Percentiles rank a stretch among this genome's conserved stretches.
Evolutionary conservation across 2,329 filamentous ascomycete genomes (phyloP).

Genomic region (Metarhizium sp.): DNA sequence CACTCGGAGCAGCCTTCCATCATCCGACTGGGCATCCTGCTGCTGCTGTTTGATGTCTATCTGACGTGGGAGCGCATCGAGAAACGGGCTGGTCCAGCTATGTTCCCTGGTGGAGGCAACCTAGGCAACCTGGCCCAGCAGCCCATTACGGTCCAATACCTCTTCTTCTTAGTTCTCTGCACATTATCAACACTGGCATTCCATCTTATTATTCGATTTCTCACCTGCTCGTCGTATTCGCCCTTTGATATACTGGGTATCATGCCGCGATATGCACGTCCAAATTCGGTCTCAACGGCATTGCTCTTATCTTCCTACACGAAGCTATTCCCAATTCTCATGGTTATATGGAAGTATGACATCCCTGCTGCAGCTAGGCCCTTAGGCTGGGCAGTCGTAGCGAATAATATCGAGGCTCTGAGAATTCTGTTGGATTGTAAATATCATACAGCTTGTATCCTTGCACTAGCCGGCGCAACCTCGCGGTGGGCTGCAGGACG

Average conservation of each 20-base stretch:
- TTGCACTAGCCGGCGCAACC: constrained; percentile 70
- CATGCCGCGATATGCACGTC: constrained; percentile 59
- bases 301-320: constrained; percentile 74
- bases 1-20: constrained; percentile 64
- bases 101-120: constrained; percentile 33
- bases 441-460: constrained; percentile 64
- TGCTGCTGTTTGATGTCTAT: constrained; percentile 96
- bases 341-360: constrained; percentile 96
- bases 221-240: constrained; percentile 56
- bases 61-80: constrained; percentile 97
- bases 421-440: constrained; percentile 88
- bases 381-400: constrained; percentile 78
- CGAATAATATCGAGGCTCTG: constrained; percentile 94
- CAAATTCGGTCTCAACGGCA: constrained; percentile 71
- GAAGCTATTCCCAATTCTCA: constrained; percentile 90
- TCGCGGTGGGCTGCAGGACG: constrained; percentile 68
- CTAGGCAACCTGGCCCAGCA: constrained; percentile 51
- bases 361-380: constrained; percentile 67
- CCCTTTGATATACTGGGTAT: constrained; percentile 40
- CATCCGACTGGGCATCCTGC: constrained; percentile 74
- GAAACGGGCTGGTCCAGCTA: constrained; percentile 55
- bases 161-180: constrained; percentile 80
- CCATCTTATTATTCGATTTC: constrained; percentile 76
- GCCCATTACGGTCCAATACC: constrained; percentile 70
- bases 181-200: constrained; percentile 75